Evolutionary conservation across 2,329 filamentous ascomycete genomes (phyloP), one percentile per base, ranked within the genome.

Genomic region (Aureobasidium sp.): DNA sequence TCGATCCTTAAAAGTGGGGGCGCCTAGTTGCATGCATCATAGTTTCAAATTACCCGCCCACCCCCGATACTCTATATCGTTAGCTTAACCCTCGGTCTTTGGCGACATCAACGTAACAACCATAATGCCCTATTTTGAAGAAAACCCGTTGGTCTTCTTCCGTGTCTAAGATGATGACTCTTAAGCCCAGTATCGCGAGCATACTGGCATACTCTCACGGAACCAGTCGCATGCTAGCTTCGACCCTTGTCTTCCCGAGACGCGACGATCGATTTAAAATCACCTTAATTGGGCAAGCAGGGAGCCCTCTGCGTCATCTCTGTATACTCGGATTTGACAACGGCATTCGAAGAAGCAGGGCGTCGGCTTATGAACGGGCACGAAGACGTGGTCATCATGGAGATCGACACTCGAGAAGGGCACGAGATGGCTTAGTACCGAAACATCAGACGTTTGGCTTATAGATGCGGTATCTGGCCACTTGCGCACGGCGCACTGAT

Each of bases 341-440:
- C 47, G 47, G 47, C 47, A 50, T 31, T 31, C 24, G 24, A 31
- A 31, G 47, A 50, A 17, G 47, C 47, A 29, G 14, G 22, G 6
- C 47, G 47, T 8, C 47, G 47, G 14, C 19, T 50, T 50, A 24
- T 6, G 8, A 31, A 50, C 47, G 24, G 27, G 47, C 24, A 50
- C 22, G 19, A 50, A 50, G 47, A 50, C 24, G 47, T 50, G 47
- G 47, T 50, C 14, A 50, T 50, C 24, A 14, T 24, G 47, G 24
- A 50, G 47, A 50, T 50, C 24, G 47, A 50, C n/a, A 50, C 27
- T 50, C 47, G 47, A 50, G 47, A 50, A 50, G 47, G 47, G 47
- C 47, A 50, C 9, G 47, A 50, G 47, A 50, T 50, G 47, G 47
- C 24, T 50, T 24, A 50, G 47, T 50, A n/a, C 47, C 47, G 47